phyloP scores from a whole-genome alignment of 129 eudicot species.

The Flaveria brownii region DNA sequence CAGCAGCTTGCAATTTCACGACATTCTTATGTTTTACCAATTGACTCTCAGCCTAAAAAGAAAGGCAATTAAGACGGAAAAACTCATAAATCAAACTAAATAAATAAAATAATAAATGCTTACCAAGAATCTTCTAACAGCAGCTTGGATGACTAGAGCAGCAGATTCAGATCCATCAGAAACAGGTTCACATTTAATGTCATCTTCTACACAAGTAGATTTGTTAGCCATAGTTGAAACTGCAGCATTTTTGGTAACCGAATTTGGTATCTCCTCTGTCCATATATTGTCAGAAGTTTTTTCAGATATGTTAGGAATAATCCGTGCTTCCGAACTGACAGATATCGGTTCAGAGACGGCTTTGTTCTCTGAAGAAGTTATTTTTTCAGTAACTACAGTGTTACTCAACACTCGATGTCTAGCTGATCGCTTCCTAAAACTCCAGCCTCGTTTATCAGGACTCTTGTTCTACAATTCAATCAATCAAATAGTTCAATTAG shows the following conservation, averaged over 20 bases:
- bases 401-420: conserved; percentile 87
- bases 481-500: neutral
- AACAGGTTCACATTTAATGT: conserved; percentile 32
- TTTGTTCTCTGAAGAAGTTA: conserved; percentile 48
- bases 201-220: conserved; percentile 30
- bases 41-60: conserved; percentile 55
- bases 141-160: conserved; percentile 60
- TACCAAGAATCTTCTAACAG: conserved; percentile 76
- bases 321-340: conserved; percentile 36
- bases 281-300: conserved; percentile 43
- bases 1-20: conserved; percentile 86
- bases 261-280: conserved; percentile 53
- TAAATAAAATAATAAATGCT: conserved; percentile 1
- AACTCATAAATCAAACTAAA: neutral
- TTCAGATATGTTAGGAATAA: conserved; percentile 44
- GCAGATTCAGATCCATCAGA: conserved; percentile 42
- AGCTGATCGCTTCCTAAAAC: conserved; percentile 83
- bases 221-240: conserved; percentile 29
- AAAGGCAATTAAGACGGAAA: neutral
- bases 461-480: conserved; percentile 51
- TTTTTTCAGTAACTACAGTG: conserved; percentile 53
- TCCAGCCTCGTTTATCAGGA: conserved; percentile 89
- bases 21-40: conserved; percentile 49
- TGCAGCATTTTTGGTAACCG: conserved; percentile 38
- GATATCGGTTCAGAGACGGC: conserved; percentile 45